A percentile compares a stretch with the other conserved stretches of the same genome.
Conservation (phyloP, 169 alveolate genomes). For the Babesia bigemina region DNA sequence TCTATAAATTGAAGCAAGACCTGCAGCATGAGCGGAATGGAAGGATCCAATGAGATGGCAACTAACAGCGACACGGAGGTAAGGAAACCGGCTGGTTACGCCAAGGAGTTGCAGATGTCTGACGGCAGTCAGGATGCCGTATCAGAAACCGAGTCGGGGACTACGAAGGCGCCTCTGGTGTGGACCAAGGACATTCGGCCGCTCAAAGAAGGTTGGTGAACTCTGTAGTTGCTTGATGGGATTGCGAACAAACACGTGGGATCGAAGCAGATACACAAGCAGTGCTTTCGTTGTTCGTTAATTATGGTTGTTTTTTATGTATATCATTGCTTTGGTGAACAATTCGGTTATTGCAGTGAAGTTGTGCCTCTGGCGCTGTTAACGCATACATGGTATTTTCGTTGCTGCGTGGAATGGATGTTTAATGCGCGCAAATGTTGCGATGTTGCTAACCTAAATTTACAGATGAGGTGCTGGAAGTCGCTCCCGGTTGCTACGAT, state of each 20-base stretch:
- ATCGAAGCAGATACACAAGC: too few species aligned
- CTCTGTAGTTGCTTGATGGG: background rate
- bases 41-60: background rate
- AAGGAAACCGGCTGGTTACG: background rate
- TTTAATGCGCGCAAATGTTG: too few species aligned
- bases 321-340: too few species aligned
- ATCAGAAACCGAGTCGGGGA: background rate
- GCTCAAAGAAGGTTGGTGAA: conserved; percentile 54
- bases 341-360: too few species aligned
- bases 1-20: background rate
- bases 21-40: background rate
- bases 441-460: background rate
- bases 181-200: conserved; percentile 69
- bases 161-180: conserved; percentile 3
- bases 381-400: too few species aligned
- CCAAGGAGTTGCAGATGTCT: background rate
- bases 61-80: conserved; percentile 19
- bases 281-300: too few species aligned
- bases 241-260: too few species aligned
- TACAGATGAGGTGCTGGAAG: conserved; percentile 62
- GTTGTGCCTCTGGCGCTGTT: too few species aligned
- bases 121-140: conserved; percentile 17
- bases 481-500: conserved; percentile 70
- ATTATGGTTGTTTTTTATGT: too few species aligned
- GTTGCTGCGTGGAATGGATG: too few species aligned